A percentile compares a stretch with the other conserved stretches of the same genome.
Evolutionary conservation across 768 basidiomycete genomes (phyloP).

Genomic region (Russula foetens): DNA sequence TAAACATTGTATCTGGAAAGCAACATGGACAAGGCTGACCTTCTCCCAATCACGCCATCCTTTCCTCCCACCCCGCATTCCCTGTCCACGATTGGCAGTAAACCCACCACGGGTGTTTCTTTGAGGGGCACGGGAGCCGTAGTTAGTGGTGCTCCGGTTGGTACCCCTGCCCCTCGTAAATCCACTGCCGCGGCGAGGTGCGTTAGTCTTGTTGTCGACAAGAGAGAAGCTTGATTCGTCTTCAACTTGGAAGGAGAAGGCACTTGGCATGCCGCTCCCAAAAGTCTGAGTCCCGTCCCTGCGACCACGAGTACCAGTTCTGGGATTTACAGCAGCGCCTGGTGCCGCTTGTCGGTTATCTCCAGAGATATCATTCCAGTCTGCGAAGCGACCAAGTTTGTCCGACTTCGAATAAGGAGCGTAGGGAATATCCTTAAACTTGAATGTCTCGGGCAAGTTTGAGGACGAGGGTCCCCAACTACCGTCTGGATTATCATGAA

Average conservation of each 20-base stretch:
- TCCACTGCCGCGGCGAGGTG: conserved; percentile 60
- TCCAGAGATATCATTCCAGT: conserved; percentile 82
- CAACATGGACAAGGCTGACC: conserved; percentile 34
- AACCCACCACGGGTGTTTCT: conserved; percentile 36
- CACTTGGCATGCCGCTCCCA: conserved; percentile 82
- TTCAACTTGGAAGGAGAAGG: conserved; percentile 95
- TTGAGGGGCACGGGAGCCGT: conserved; percentile 36
- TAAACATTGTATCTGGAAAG: neutral
- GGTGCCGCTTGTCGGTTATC: conserved; percentile 52
- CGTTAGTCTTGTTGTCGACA: conserved; percentile 78
- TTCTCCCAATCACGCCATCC: conserved; percentile 96
- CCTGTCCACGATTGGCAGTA: conserved; percentile 36
- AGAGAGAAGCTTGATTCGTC: conserved; percentile 96
- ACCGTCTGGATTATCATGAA: conserved; percentile 88
- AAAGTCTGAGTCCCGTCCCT: conserved; percentile 79
- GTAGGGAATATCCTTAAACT: conserved; percentile 98
- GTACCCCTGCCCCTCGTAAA: conserved; percentile 47
- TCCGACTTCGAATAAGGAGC: conserved; percentile 98
- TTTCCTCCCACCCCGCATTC: conserved; percentile 51
- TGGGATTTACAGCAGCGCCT: conserved; percentile 36
- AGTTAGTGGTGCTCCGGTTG: conserved; percentile 30
- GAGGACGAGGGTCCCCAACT: conserved; percentile 87
- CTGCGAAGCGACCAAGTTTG: conserved; percentile 94
- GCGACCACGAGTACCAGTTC: conserved; percentile 44
- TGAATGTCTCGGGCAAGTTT: conserved; percentile 83